Percentiles rank a stretch among this genome's conserved stretches.
These are phyloP conservation scores for Parietichytrium sp. DNA, from an alignment of 108 stramenopile species.

Conservation along the genomic window DNA sequence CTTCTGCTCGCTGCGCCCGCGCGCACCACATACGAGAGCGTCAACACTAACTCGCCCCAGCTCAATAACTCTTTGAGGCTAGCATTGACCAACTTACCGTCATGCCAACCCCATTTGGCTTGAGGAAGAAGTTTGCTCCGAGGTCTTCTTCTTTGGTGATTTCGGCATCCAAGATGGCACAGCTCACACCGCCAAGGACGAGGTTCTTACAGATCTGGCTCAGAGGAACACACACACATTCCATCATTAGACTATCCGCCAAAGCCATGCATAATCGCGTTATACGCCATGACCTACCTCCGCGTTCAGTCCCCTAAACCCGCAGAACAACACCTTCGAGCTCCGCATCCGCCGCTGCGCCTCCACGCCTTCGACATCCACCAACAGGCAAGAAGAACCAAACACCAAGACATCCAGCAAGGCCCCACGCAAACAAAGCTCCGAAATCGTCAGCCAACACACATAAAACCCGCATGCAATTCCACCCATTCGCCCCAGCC, in stretches of 20 bases:
- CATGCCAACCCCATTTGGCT: constrained; percentile 47
- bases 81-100: constrained; percentile 50
- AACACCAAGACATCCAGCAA: no score
- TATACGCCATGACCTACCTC: no score
- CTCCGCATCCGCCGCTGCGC: constrained; percentile 62
- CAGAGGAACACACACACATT: constrained; percentile 28
- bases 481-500: no score
- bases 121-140: constrained; percentile 58
- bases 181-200: constrained; percentile 55
- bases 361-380: constrained; percentile 47
- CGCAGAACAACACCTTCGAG: constrained; percentile 51
- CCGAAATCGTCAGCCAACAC: no score
- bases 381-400: no score
- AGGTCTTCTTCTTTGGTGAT: constrained; percentile 44
- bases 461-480: no score
- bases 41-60: not conserved
- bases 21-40: not conserved
- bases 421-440: no score
- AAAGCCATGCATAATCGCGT: no score
- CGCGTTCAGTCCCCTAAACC: constrained; percentile 39
- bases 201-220: constrained; percentile 55
- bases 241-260: not conserved
- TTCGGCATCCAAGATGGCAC: constrained; percentile 48
- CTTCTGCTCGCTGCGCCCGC: constrained; percentile 48
- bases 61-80: not conserved